Percentiles rank a stretch among this genome's conserved stretches.
Evolutionary conservation across 257 asterid genomes (phyloP).

Genomic region (Lantana camara): DNA sequence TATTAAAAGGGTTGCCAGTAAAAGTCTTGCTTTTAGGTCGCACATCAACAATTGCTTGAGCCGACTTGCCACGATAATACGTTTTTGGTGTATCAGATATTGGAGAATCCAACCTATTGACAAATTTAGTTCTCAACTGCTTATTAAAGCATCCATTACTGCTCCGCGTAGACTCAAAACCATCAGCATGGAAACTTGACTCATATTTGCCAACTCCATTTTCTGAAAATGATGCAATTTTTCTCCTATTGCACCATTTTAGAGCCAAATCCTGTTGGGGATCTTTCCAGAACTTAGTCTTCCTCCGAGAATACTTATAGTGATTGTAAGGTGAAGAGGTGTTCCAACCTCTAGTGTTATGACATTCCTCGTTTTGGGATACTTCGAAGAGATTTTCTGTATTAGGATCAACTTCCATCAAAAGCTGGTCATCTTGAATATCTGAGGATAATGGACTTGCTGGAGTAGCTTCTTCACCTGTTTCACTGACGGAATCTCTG

Average conservation of each 20-base stretch:
- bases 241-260: constrained; percentile 65
- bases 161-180: constrained; percentile 53
- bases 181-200: constrained; percentile 58
- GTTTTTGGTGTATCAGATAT: constrained; percentile 66
- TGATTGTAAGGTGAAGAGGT: constrained; percentile 44
- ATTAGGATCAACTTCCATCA: constrained; percentile 46
- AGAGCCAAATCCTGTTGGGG: constrained; percentile 49
- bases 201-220: constrained; percentile 56
- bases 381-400: constrained; percentile 54
- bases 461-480: constrained; percentile 56
- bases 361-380: constrained; percentile 49
- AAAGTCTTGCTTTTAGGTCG: constrained; percentile 61
- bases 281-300: constrained; percentile 61
- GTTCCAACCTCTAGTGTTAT: constrained; percentile 47
- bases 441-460: constrained; percentile 61
- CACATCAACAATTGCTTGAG: constrained; percentile 50
- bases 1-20: constrained; percentile 42
- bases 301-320: constrained; percentile 60
- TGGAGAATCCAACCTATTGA: constrained; percentile 49
- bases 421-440: constrained; percentile 49
- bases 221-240: constrained; percentile 46
- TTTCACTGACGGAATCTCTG: constrained; percentile 50
- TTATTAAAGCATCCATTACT: constrained; percentile 48
- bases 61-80: constrained; percentile 51
- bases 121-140: constrained; percentile 43